Evolutionary conservation across 495 filamentous ascomycete genomes (phyloP), one percentile per base, ranked within the genome.

Genomic region (Penicillium atrosanguineum): DNA sequence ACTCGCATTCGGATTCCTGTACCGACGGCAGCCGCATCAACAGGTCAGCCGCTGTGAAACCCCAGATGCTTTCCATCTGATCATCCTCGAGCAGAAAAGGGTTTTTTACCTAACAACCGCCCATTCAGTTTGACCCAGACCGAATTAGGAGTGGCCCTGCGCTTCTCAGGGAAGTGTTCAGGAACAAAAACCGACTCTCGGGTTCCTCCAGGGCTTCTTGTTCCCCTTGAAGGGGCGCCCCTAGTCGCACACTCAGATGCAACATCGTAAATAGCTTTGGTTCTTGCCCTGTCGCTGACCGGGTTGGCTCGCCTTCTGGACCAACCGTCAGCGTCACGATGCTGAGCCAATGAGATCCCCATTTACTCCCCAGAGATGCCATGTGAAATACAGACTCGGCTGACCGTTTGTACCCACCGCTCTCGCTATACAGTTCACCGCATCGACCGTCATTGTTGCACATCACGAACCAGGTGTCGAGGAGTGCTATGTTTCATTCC

Each of bases 31-130:
- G 68, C 63, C 66, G 66, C 62, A 67, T 65, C 44, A 63, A 67
- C 59, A 65, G 65, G 69, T 73, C 72, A 75, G 72, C 72, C 70
- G 69, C 69, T 72, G 72, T 75, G 72, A 67, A 71, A 75, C 72
- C 69, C 62, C 46, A 65, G 52, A 61, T 53, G 50, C 63, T 67
- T 64, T 52, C 31, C 69, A 67, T 74, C 72, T 75, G 72, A 75
- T 73, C 69, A 64, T 69, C 64, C 63, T 56, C 69, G 62, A 56
- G 59, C 55, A 36, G 31, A 50, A 48, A 56, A 47, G 47, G 20
- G 36, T 41, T 31, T 21, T 41, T 11, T 5, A 34, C 12, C 25
- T n/a, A 12, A 39, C 38, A 50, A 31, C 39, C 15, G 26, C 50
- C 25, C 36, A 46, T 36, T 16, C 34, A 46, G 21, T 50, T 37